A percentile compares a stretch with the other conserved stretches of the same genome.
These are phyloP conservation scores for Colletotrichum caudatum DNA, from an alignment of 2,329 filamentous ascomycete genomes.

Conservation along the genomic window DNA sequence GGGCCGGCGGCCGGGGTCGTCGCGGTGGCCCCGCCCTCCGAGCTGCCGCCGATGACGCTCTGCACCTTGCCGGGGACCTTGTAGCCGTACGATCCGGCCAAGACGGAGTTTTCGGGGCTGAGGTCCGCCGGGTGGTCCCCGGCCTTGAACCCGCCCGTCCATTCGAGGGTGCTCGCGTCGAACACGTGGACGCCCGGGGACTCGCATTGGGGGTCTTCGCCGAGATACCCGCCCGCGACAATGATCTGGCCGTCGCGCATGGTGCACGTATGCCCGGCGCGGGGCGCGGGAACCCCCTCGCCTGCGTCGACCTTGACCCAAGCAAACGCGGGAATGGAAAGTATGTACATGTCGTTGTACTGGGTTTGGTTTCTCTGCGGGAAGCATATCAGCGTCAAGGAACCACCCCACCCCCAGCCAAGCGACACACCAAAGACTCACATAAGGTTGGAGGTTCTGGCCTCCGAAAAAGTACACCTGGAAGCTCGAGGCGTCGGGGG, in stretches of 20 bases:
- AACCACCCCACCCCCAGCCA: too few species aligned
- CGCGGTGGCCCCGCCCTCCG: slow-evolving; percentile 72
- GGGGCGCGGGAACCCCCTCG: slow-evolving; percentile 65
- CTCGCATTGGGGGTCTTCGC: slow-evolving; percentile 71
- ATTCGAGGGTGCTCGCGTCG: slow-evolving; percentile 73
- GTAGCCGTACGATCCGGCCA: slow-evolving; percentile 73
- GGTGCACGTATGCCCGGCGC: slow-evolving; percentile 77
- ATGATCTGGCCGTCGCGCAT: slow-evolving; percentile 79
- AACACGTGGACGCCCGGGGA: slow-evolving; percentile 79
- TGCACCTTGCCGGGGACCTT: slow-evolving; percentile 73
- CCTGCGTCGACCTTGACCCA: slow-evolving; percentile 74
- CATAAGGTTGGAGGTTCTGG: slow-evolving; percentile 76
- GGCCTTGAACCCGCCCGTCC: slow-evolving; percentile 72
- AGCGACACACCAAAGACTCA: slow-evolving; percentile 45
- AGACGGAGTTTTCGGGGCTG: slow-evolving; percentile 63
- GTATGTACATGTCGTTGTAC: slow-evolving; percentile 81
- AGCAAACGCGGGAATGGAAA: slow-evolving; percentile 78
- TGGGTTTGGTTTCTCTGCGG: slow-evolving; percentile 61
- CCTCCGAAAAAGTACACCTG: slow-evolving; percentile 85
- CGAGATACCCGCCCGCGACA: slow-evolving; percentile 77
- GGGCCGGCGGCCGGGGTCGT: slow-evolving; percentile 72
- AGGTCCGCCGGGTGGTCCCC: slow-evolving; percentile 61
- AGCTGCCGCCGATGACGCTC: slow-evolving; percentile 70
- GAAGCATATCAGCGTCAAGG: slow-evolving; percentile 14
- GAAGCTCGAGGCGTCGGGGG: slow-evolving; percentile 78